Evolutionary conservation across 2,329 filamentous ascomycete species (phyloP), one percentile per base, ranked within the genome.

Genomic region (Cryphonectria naterciae): DNA sequence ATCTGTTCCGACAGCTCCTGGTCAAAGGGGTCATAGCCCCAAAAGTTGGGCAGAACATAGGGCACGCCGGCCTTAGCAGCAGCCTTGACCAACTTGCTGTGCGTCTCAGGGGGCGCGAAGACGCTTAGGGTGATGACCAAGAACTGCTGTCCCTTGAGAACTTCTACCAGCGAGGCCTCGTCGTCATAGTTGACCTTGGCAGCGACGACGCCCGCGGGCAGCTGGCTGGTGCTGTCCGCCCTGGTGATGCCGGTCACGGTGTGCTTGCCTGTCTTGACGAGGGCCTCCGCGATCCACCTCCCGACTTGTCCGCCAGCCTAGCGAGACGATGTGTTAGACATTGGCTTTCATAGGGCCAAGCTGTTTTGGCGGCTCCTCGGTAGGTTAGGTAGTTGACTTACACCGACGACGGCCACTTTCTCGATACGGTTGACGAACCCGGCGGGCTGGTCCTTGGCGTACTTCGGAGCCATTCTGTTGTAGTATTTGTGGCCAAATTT

Each of bases 161-260:
- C 75, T 3, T 72, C 56, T 2, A 75, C 69, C 17, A 80, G 74
- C 67, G 70, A 67, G 5, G 75, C 72, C 4, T 82, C 79, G 25
- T 85, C 78, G 19, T 82, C 75, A 77, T 89, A 89, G 79, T 88
- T 78, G 70, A 86, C 77, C 35, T 75, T 77, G 32, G 78, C 80
- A 49, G 82, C 76, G 5, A 75, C 74, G 61, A 85, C 77, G 28
- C 78, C 83, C 0, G 75, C 73, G 10, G 83, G 84, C 3, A 87
- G 77, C 0, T 74, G 79, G 71, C 74, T 78, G 3, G 76, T 81
- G 74, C 84, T 85, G 41, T 80, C 82, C 1, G 73, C 67, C 61
- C 86, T 85, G 1, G 83, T 83, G 56, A 89, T 77, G 71, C 84
- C 85, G 1, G 85, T 88, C 71, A 88, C 77, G 19, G 74, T 82